phyloP scores from a whole-genome alignment of 2,329 filamentous ascomycete species.

The Claviceps sp. region DNA sequence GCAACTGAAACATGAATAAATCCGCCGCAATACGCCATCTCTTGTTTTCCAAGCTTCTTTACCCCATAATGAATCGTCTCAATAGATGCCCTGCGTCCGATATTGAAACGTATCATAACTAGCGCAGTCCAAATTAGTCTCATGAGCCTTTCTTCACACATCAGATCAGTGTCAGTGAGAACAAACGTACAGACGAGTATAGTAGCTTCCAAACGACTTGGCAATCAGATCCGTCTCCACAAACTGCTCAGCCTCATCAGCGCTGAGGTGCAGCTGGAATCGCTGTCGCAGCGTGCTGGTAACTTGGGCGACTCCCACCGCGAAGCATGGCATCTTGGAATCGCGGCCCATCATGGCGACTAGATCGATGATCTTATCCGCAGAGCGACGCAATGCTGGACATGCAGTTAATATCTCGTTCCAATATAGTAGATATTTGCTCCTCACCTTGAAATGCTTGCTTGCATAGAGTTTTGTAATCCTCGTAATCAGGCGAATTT shows the following conservation, averaged over 20 bases:
- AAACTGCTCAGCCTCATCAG: conserved; percentile 68
- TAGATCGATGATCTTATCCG: conserved; percentile 68
- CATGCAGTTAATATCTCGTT: too few relatives aligned
- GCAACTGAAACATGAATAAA: background rate
- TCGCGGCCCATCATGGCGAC: conserved; percentile 76
- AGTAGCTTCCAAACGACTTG: conserved; percentile 78
- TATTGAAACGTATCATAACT: conserved; percentile 83
- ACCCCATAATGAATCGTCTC: conserved; percentile 10
- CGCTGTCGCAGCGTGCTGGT: conserved; percentile 57
- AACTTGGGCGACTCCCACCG: conserved; percentile 57
- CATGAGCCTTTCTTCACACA: background rate
- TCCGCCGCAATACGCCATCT: background rate
- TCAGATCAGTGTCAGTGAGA: background rate
- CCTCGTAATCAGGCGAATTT: conserved; percentile 54
- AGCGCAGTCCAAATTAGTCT: background rate
- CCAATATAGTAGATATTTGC: too few relatives aligned
- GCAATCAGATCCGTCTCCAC: conserved; percentile 67
- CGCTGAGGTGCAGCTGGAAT: conserved; percentile 72
- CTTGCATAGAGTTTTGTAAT: conserved; percentile 70
- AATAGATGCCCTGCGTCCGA: conserved; percentile 78
- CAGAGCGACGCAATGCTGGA: conserved; percentile 58
- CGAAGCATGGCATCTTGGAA: conserved; percentile 75
- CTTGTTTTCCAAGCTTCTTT: background rate
- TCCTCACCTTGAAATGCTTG: conserved; percentile 63
- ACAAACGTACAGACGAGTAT: conserved; percentile 60